Percentiles rank a stretch among this genome's conserved stretches.
Evolutionary conservation across 768 basidiomycete species (phyloP).

Genomic region (Hebeloma cylindrosporum): DNA sequence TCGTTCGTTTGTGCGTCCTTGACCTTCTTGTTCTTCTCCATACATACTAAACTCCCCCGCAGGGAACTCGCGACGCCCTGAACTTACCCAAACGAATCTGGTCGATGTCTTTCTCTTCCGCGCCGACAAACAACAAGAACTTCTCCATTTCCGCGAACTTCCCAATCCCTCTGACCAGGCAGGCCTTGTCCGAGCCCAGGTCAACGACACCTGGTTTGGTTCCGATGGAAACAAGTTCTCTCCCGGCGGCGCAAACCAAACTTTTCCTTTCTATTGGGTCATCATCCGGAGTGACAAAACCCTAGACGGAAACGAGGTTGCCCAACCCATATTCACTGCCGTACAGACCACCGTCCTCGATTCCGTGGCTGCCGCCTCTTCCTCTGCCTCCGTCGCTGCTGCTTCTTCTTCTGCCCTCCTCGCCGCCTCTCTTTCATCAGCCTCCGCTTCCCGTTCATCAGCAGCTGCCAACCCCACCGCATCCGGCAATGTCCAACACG

Average conservation of each 20-base stretch:
- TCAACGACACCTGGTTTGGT: constrained; percentile 80
- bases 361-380: constrained; percentile 59
- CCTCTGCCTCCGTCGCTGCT: constrained; percentile 39
- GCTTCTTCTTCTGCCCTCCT: constrained; percentile 33
- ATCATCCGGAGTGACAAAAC: constrained; percentile 59
- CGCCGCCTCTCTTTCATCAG: constrained; percentile 33
- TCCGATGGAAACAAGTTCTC: constrained; percentile 46
- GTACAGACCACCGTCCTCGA: constrained; percentile 63
- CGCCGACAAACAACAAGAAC: constrained; percentile 58
- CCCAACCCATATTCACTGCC: constrained; percentile 75
- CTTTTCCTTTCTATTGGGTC: constrained; percentile 77
- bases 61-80: constrained; percentile 79
- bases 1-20: constrained; percentile 74
- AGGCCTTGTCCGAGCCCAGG: constrained; percentile 51
- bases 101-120: constrained; percentile 81
- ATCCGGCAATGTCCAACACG: constrained; percentile 48
- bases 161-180: constrained; percentile 52
- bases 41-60: constrained; percentile 14
- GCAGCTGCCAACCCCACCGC: constrained; percentile 11
- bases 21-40: constrained; percentile 12
- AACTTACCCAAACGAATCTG: constrained; percentile 56
- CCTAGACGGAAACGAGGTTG: constrained; percentile 57
- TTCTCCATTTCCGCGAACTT: constrained; percentile 44
- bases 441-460: constrained; percentile 49
- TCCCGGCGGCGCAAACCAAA: constrained; percentile 49